Conservation (phyloP, 768 basidiomycete species). For the Mycena indigotica region DNA sequence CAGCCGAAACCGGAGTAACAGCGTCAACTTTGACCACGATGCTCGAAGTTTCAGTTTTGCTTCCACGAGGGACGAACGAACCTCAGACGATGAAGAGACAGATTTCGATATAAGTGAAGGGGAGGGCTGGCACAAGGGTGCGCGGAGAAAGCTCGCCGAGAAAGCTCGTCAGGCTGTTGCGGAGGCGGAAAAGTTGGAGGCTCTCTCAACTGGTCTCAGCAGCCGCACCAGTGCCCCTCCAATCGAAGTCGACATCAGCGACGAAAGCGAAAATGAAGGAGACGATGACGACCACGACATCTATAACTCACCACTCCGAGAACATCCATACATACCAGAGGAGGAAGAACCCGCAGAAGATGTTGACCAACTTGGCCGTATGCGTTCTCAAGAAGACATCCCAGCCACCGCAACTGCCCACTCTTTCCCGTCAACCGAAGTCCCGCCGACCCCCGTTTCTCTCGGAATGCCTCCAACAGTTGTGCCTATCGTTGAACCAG, state of each 20-base stretch:
- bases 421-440: slow-evolving; percentile 18
- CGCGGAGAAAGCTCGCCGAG: slow-evolving; percentile 68
- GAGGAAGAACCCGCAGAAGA: slow-evolving; percentile 59
- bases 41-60: slow-evolving; percentile 77
- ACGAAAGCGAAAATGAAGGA: slow-evolving; percentile 76
- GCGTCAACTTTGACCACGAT: slow-evolving; percentile 51
- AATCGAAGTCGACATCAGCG: slow-evolving; percentile 75
- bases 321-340: slow-evolving; percentile 67
- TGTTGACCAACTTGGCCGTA: slow-evolving; percentile 25
- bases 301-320: slow-evolving; percentile 41
- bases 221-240: slow-evolving; percentile 50
- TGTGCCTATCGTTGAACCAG: slow-evolving; percentile 33
- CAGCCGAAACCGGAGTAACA: slow-evolving; percentile 34
- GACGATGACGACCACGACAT: slow-evolving; percentile 51
- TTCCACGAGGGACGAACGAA: slow-evolving; percentile 61
- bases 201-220: slow-evolving; percentile 34
- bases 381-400: slow-evolving; percentile 24
- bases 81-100: slow-evolving; percentile 55
- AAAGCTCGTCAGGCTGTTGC: slow-evolving; percentile 66
- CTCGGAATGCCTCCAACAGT: slow-evolving; percentile 30
- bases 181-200: slow-evolving; percentile 53
- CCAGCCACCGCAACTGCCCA: slow-evolving; percentile 40
- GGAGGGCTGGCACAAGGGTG: slow-evolving; percentile 66
- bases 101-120: slow-evolving; percentile 50
- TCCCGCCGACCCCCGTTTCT: slow-evolving; percentile 30